Evolutionary conservation across 1,284 basidiomycete genomes (phyloP), one percentile per base, ranked within the genome.

Genomic region (Cryptococcus neoformans): DNA sequence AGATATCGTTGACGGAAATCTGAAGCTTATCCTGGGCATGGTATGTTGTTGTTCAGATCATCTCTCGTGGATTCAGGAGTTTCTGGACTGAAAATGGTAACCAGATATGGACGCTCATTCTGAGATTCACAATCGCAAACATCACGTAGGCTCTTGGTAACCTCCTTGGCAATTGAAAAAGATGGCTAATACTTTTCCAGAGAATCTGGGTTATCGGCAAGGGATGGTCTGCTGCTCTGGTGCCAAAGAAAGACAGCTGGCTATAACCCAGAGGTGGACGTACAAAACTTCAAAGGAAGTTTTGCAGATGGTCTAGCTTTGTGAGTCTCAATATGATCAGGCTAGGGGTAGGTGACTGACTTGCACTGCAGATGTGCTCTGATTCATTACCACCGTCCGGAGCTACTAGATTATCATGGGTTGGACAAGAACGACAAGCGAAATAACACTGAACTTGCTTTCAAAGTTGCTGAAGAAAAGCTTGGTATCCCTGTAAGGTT

Each of bases 1-100:
- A 92, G 94, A 99, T 75, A 97, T 98, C 72, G 93, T 98, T 58
- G 95, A 99, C 74, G 94, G 94, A 35, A 97, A 97, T 75, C 78
- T 95, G 60, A 99, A 99, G 77, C 88, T 99, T 56, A 97, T 96
- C 53, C 84, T 99, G 14, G 95, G 95, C 39, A 94, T 98, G 90
- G 75, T 76, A 49, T 51, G 72, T 56, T 14, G 37, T 9, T 38
- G 21, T 4, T 17, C 21, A 17, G 28, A 28, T 28, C 28, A 28
- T 28, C 28, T 38, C 14, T 7, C 17, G 10, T 45, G 34, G 17
- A 17, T 28, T 28, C 2, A 37, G 17, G 17, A 28, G 4, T 28
- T 28, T 28, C 3, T 3, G 28, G 8, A 21, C 56, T 66, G 49
- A 58, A 48, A 14, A 6, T 16, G 35, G 11, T 12, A 16, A 10